phyloP scores from a whole-genome alignment of 352 stramenopile genomes.

The Saprolegnia diclina region DNA sequence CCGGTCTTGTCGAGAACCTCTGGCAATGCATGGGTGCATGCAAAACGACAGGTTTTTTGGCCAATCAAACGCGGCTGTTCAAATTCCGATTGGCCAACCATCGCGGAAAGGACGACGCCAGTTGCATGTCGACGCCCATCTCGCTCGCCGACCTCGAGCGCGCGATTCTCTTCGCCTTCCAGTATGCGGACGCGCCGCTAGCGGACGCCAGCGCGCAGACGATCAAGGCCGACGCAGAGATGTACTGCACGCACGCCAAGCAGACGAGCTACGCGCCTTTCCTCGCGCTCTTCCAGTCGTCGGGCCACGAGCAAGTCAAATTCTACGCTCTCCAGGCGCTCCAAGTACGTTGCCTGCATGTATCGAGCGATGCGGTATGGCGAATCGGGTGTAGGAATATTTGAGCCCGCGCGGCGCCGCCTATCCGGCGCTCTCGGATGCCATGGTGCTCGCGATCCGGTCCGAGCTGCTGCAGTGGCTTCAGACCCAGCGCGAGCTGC shows the following conservation, averaged over 20 bases:
- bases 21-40: not conserved
- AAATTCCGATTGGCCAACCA: conserved; percentile 18
- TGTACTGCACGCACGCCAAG: conserved; percentile 60
- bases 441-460: conserved; percentile 46
- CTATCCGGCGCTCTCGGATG: conserved; percentile 31
- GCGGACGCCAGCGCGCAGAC: conserved; percentile 46
- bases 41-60: not conserved
- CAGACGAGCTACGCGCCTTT: conserved; percentile 51
- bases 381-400: conserved; percentile 34
- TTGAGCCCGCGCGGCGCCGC: conserved; percentile 32
- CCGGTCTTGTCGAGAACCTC: not conserved
- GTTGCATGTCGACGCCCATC: conserved; percentile 1
- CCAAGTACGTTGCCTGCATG: conserved; percentile 29
- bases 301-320: conserved; percentile 67
- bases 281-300: conserved; percentile 63
- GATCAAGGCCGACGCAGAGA: conserved; percentile 65
- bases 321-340: conserved; percentile 78
- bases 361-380: no score
- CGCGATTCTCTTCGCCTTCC: conserved; percentile 72
- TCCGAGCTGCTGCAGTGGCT: conserved; percentile 59
- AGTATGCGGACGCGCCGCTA: conserved; percentile 55
- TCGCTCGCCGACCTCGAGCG: conserved; percentile 49
- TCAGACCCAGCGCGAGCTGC: conserved; percentile 49
- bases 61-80: not conserved
- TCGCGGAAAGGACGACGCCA: not conserved